Conservation (phyloP, 306 rosid genomes). For the Spatholobus suberectus region DNA sequence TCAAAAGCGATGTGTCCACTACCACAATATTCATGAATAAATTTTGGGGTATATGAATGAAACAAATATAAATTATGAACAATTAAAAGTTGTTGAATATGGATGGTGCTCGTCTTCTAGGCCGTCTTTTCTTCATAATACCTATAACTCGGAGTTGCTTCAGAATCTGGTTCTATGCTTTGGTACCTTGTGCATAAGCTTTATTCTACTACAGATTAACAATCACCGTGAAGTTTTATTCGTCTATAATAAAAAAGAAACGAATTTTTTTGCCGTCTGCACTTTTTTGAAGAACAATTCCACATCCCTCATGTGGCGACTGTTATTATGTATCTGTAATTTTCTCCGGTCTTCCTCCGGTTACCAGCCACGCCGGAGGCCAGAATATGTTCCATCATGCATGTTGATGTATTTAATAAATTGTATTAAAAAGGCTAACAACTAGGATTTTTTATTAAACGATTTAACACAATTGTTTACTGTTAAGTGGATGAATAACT, state of each 20-base stretch:
- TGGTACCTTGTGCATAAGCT: background rate
- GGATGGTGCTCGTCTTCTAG: conserved; percentile 5
- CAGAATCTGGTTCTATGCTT: conserved; percentile 36
- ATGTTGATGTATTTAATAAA: too few species aligned
- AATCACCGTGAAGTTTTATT: background rate
- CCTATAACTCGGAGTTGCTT: background rate
- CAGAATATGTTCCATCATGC: background rate
- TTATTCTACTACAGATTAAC: conserved; percentile 9
- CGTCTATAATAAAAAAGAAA: background rate
- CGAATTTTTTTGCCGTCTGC: background rate
- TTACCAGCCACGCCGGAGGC: background rate
- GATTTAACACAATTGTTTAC: background rate
- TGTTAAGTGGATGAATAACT: background rate
- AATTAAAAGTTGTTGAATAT: background rate
- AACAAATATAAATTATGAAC: background rate
- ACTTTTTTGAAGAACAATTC: background rate
- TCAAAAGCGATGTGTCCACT: too few species aligned
- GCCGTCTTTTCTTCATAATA: background rate
- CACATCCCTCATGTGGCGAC: background rate
- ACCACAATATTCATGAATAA: background rate
- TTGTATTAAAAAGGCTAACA: too few species aligned
- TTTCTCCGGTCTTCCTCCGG: too few species aligned
- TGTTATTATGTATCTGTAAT: background rate
- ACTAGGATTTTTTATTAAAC: background rate
- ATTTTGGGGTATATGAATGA: background rate